Percentiles rank a stretch among this genome's conserved stretches.
phyloP scores from a whole-genome alignment of 345 rosid species.

The Geranium brycei region DNA sequence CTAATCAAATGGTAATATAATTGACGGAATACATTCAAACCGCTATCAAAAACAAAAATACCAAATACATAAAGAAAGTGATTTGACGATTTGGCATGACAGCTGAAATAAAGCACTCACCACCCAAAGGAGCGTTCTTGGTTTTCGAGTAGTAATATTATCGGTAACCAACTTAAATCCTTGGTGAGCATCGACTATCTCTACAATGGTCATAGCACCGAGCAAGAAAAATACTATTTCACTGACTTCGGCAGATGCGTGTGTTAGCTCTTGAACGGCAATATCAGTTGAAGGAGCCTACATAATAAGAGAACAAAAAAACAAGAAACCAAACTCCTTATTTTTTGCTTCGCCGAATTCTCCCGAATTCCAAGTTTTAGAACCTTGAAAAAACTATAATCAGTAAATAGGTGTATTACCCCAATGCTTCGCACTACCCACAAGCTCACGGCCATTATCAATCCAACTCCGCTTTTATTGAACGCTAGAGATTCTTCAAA shows the following conservation, averaged over 20 bases:
- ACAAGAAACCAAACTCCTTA: neutral
- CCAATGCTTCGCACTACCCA: constrained; percentile 85
- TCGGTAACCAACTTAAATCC: constrained; percentile 97
- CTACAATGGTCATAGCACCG: constrained; percentile 98
- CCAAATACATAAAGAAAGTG: constrained; percentile 1
- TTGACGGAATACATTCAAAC: neutral
- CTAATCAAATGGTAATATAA: neutral
- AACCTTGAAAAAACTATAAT: neutral
- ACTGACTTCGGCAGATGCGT: constrained; percentile 90
- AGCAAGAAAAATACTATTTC: constrained; percentile 93
- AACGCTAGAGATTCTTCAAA: constrained; percentile 91
- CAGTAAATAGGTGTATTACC: constrained; percentile 30
- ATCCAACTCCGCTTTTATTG: constrained; percentile 91
- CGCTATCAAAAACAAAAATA: neutral
- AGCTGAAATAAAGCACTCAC: constrained; percentile 30
- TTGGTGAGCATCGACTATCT: constrained; percentile 98
- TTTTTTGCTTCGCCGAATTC: too few species aligned
- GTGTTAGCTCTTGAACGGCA: constrained; percentile 74
- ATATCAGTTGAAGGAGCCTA: constrained; percentile 96
- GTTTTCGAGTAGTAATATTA: constrained; percentile 87
- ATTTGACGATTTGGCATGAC: neutral
- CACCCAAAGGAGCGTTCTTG: constrained; percentile 81
- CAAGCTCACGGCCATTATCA: constrained; percentile 91
- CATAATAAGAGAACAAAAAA: constrained; percentile 14
- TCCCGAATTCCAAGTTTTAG: too few species aligned